These are phyloP conservation scores for Cryphonectria nitschkei DNA, from an alignment of 2,329 filamentous ascomycete genomes.

Conservation along the genomic window DNA sequence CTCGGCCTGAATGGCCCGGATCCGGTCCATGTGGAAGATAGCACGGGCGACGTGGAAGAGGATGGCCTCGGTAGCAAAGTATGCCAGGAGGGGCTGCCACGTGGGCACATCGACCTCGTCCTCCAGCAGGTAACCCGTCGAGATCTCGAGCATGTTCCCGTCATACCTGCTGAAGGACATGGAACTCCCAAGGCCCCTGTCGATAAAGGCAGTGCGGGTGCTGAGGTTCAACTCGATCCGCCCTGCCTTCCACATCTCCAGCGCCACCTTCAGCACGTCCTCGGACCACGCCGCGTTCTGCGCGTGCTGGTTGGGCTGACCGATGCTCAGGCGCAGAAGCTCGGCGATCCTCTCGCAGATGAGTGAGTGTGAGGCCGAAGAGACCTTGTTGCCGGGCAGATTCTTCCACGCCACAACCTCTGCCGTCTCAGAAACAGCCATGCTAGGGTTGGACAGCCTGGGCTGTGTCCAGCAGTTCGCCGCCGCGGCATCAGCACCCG, in stretches of 20 bases:
- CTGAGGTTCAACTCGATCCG: slow-evolving; percentile 33
- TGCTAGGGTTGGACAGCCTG: slow-evolving; percentile 28
- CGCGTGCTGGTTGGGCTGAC: slow-evolving; percentile 30
- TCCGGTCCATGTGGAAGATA: slow-evolving; percentile 35
- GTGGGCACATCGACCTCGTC: slow-evolving; percentile 33
- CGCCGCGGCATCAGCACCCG: neutral
- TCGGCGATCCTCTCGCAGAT: slow-evolving; percentile 32
- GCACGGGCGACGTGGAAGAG: slow-evolving; percentile 41
- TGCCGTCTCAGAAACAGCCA: slow-evolving; percentile 27
- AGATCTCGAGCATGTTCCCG: slow-evolving; percentile 33
- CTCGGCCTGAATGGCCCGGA: slow-evolving; percentile 39
- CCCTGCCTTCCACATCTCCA: slow-evolving; percentile 34
- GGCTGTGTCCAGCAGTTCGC: slow-evolving; percentile 10
- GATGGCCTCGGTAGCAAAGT: slow-evolving; percentile 38
- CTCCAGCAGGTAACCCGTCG: slow-evolving; percentile 35
- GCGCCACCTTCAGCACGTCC: slow-evolving; percentile 31
- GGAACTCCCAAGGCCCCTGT: slow-evolving; percentile 34
- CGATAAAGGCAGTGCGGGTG: slow-evolving; percentile 35
- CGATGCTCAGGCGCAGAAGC: slow-evolving; percentile 31
- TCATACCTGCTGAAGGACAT: slow-evolving; percentile 35
- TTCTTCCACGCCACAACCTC: slow-evolving; percentile 27
- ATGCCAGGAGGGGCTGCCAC: slow-evolving; percentile 34
- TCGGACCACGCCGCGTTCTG: slow-evolving; percentile 31
- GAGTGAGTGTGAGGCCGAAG: slow-evolving; percentile 26
- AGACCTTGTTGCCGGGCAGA: slow-evolving; percentile 28